phyloP scores from a whole-genome alignment of 164 flowering plant genomes.

The Malania oleifera region DNA sequence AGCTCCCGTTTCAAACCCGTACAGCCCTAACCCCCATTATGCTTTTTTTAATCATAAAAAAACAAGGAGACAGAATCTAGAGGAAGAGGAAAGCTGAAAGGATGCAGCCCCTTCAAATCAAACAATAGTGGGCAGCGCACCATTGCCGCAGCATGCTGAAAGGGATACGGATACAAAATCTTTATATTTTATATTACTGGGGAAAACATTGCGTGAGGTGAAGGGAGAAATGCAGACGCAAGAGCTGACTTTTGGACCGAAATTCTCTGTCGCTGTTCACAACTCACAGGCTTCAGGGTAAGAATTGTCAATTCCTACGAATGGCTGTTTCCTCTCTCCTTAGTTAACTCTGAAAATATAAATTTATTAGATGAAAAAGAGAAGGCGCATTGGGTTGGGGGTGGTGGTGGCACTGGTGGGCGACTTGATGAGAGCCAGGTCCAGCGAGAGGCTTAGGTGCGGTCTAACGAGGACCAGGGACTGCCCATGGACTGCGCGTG shows the following conservation, averaged over 20 bases:
- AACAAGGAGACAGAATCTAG: slow-evolving; percentile 17
- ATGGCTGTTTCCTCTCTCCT: slow-evolving; percentile 11
- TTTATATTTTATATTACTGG: slow-evolving; percentile 15
- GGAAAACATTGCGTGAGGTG: slow-evolving; percentile 1
- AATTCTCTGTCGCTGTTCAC: background rate
- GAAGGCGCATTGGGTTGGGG: background rate
- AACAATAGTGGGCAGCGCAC: slow-evolving; percentile 3
- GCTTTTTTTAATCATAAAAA: background rate
- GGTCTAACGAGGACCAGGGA: background rate
- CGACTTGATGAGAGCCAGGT: slow-evolving; percentile 2
- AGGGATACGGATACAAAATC: slow-evolving; percentile 20
- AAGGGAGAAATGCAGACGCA: slow-evolving; percentile 1
- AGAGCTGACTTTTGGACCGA: slow-evolving; percentile 6
- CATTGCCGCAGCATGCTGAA: slow-evolving; percentile 9
- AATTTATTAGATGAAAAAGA: background rate
- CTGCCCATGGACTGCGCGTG: no score
- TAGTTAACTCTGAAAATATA: background rate
- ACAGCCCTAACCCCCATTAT: background rate
- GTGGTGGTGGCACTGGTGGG: background rate
- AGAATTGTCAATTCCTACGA: slow-evolving; percentile 23
- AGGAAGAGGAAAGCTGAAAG: slow-evolving; percentile 7
- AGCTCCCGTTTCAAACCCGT: slow-evolving; percentile 12
- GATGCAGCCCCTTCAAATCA: slow-evolving; percentile 16
- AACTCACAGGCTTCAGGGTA: slow-evolving; percentile 4
- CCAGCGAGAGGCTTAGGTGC: slow-evolving; percentile 5